These are phyloP conservation scores for Striga hermonthica DNA, from an alignment of 305 asterid species.

Conservation along the genomic window DNA sequence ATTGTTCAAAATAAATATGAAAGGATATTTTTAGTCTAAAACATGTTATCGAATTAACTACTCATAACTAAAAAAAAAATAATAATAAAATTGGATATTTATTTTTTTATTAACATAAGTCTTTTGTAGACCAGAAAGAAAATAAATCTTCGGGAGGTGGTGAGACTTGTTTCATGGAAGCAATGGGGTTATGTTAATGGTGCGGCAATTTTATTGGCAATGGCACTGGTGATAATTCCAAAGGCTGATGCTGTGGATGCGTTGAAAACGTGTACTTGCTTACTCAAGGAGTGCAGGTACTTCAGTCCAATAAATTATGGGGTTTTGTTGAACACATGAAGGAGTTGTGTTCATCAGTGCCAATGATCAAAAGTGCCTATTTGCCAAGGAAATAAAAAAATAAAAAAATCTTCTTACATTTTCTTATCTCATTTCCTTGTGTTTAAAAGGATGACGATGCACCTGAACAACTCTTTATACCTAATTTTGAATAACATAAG, in stretches of 20 bases:
- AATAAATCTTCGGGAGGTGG: constrained; percentile 39
- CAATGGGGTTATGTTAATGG: constrained; percentile 57
- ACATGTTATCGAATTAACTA: no score
- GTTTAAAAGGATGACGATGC: no score
- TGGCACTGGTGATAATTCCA: constrained; percentile 59
- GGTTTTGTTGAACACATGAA: no score
- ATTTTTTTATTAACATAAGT: background rate
- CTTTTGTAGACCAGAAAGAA: constrained; percentile 44
- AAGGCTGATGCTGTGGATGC: constrained; percentile 90
- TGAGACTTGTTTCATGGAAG: constrained; percentile 40
- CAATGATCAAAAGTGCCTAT: no score
- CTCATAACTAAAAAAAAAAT: no score
- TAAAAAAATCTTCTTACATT: no score
- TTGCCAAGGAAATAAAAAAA: no score
- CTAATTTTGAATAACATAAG: no score
- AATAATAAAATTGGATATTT: background rate
- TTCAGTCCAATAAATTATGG: no score
- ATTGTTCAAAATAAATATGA: background rate
- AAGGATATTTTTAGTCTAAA: background rate
- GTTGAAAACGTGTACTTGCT: constrained; percentile 80
- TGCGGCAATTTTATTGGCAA: constrained; percentile 54
- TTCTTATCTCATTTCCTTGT: no score
- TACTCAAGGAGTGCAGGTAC: constrained; percentile 93
- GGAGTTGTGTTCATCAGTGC: no score
- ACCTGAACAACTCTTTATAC: no score